phyloP scores from a whole-genome alignment of 805 yeast genomes.

The Clavispora carvajalis region DNA sequence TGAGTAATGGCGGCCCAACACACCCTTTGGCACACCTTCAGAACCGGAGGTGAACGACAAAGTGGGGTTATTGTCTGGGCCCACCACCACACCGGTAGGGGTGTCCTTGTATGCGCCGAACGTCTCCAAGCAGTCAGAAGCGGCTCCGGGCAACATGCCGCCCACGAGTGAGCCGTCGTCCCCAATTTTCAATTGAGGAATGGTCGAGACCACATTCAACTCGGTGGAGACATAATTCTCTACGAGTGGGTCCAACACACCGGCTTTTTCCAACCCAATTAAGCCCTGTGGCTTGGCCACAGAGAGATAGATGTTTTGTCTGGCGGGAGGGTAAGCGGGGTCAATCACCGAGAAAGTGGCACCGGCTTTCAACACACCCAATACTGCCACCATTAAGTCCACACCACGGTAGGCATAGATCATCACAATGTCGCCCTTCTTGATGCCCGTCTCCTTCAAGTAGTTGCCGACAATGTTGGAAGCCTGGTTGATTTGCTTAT shows the following conservation, averaged over 20 bases:
- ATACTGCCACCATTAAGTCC: constrained; percentile 91
- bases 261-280: constrained; percentile 88
- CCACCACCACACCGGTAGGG: constrained; percentile 86
- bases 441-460: constrained; percentile 72
- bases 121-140: constrained; percentile 45
- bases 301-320: constrained; percentile 87
- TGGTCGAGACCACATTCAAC: constrained; percentile 62
- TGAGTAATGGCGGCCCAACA: constrained; percentile 94
- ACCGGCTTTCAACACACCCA: constrained; percentile 98
- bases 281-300: constrained; percentile 93
- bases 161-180: constrained; percentile 72
- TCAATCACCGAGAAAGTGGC: constrained; percentile 98
- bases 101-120: constrained; percentile 43
- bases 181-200: constrained; percentile 72
- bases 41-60: constrained; percentile 95
- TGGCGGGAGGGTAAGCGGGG: constrained; percentile 98
- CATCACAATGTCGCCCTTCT: constrained; percentile 93
- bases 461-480: constrained; percentile 92
- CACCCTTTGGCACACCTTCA: constrained; percentile 99
- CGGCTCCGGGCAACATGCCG: constrained; percentile 33
- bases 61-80: constrained; percentile 97
- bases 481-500: constrained; percentile 84
- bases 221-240: constrained; percentile 71
- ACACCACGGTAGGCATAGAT: constrained; percentile 97
- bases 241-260: constrained; percentile 70